Evolutionary conservation across 2,329 filamentous ascomycete species (phyloP), one percentile per base, ranked within the genome.

Genomic region (Blastomyces parvus): DNA sequence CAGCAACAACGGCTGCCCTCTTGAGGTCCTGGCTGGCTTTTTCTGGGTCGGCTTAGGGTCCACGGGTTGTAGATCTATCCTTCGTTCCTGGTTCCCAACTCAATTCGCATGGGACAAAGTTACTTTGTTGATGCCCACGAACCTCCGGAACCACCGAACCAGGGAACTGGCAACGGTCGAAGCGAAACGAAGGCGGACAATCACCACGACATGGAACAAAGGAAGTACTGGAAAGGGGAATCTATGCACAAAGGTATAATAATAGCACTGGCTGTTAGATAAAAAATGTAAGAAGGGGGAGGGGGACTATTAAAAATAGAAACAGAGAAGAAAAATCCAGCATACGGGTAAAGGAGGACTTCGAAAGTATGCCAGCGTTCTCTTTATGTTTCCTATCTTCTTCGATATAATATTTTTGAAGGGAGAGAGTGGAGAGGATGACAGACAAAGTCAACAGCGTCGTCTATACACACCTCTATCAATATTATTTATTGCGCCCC

Each of bases 141-240:
- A n/a, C n/a, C n/a, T n/a, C n/a, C n/a, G n/a, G 53, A 56, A 56
- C 53, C 53, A 56, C 33, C n/a, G 33, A 57, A 40, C 53, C 53
- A 57, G 52, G 52, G 52, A 55, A 55, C 52, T 11, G 27, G 17
- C 52, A 30, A 55, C 27, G 52, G 53, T 22, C 53, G 53, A 36
- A 25, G 33, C 53, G 53, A 25, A 40, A 25, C 19, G 33, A 57
- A 13, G 33, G 27, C 9, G 1, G 53, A 38, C 2, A 40, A 25
- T 57, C 55, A 57, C 55, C 11, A 42, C 36, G 36, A 57, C 55
- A 57, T 38, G 33, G 17, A 9, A 14, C 30, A 38, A 38, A 53
- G 42, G 64, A 38, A 25, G 38, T 57, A 13, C 9, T 25, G 44
- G n/a, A 6, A 30, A 57, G 25, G 30, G 44, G 38, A 42, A 56